A percentile compares a stretch with the other conserved stretches of the same genome.
Conservation (phyloP, 2,329 filamentous ascomycete species). For the Paraconiothyrium sp. region DNA sequence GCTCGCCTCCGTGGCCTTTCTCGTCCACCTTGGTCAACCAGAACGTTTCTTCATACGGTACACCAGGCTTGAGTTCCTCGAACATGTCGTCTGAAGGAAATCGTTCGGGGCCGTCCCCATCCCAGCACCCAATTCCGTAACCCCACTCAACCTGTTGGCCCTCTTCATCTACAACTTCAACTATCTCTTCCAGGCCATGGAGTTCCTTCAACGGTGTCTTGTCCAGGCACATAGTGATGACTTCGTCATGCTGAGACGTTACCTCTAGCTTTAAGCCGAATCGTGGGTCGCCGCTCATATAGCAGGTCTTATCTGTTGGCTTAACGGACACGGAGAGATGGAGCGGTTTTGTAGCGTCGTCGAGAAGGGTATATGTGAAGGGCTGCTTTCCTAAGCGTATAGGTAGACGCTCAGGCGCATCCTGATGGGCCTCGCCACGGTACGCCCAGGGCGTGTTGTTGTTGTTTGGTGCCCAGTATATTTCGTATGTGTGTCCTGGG, state of each 20-base stretch:
- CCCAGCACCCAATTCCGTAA: conserved; percentile 20
- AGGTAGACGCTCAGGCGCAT: too few relatives aligned
- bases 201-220: conserved; percentile 20
- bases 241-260: conserved; percentile 8
- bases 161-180: conserved; percentile 10
- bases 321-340: too few relatives aligned
- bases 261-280: conserved; percentile 23
- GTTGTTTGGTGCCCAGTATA: too few relatives aligned
- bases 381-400: too few relatives aligned
- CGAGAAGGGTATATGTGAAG: too few relatives aligned
- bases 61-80: conserved; percentile 21
- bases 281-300: conserved; percentile 16
- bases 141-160: conserved; percentile 19
- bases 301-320: conserved; percentile 2
- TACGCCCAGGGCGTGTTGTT: too few relatives aligned
- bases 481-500: too few relatives aligned
- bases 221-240: conserved; percentile 18
- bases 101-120: conserved; percentile 6
- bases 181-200: conserved; percentile 19
- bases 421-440: too few relatives aligned
- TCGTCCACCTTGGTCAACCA: conserved; percentile 7
- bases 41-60: conserved; percentile 11
- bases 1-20: neutral
- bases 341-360: too few relatives aligned
- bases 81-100: conserved; percentile 17